A percentile compares a stretch with the other conserved stretches of the same genome.
These are phyloP conservation scores for Phaeosphaeria sp. DNA, from an alignment of 2,329 filamentous ascomycete species.

Conservation along the genomic window DNA sequence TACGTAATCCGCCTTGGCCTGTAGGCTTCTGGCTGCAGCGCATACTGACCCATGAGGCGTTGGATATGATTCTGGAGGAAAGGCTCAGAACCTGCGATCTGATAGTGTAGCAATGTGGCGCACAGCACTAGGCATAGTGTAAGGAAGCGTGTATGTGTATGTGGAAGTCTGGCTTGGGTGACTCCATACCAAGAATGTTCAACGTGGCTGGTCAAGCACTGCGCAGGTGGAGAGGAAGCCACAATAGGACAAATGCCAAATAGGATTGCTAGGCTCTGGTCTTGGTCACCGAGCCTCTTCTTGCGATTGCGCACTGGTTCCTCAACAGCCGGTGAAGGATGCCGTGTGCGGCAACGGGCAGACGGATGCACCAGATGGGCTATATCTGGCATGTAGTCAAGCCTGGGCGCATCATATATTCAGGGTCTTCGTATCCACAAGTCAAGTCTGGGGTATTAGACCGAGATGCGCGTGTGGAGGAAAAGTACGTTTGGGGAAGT, in stretches of 20 bases:
- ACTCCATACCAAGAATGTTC: conserved; percentile 10
- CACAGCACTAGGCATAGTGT: not conserved
- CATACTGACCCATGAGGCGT: not conserved
- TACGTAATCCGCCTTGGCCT: conserved; percentile 9
- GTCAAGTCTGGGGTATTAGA: not conserved
- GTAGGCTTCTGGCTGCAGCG: not conserved
- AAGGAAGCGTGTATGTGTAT: not conserved
- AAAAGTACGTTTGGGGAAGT: not conserved
- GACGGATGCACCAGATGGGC: not conserved
- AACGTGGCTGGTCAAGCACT: not conserved
- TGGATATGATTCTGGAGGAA: not conserved
- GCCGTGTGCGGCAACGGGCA: not conserved
- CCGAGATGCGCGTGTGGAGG: not conserved
- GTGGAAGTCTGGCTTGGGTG: conserved; percentile 40
- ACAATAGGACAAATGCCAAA: not conserved
- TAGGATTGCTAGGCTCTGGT: not conserved
- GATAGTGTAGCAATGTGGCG: not conserved
- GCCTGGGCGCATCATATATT: not conserved
- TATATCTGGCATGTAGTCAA: not conserved
- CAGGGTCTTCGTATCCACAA: not conserved
- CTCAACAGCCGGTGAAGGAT: conserved; percentile 1
- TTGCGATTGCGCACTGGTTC: not conserved
- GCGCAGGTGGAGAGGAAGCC: not conserved
- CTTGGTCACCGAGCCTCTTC: not conserved
- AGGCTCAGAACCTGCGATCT: not conserved